phyloP scores from a whole-genome alignment of 192 early-diverging fungal species.

The Cetraspora pellucida region DNA sequence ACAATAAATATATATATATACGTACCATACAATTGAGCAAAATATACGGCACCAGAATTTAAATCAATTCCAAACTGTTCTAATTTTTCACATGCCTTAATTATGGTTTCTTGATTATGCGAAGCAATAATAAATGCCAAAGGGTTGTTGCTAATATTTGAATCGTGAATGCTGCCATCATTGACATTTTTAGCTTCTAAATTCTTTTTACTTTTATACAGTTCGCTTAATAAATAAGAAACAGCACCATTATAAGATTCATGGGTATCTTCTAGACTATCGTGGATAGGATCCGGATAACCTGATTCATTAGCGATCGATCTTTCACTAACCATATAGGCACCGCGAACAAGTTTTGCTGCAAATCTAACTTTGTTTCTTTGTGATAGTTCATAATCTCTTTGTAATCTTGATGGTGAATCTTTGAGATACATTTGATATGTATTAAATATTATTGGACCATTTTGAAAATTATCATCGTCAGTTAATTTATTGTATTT shows the following conservation, averaged over 20 bases:
- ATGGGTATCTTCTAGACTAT: constrained; percentile 80
- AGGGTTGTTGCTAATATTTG: constrained; percentile 42
- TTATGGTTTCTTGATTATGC: constrained; percentile 85
- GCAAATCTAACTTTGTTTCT: constrained; percentile 78
- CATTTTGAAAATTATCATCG: constrained; percentile 18
- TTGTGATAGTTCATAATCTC: constrained; percentile 67
- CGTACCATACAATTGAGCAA: constrained; percentile 85
- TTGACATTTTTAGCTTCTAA: background rate
- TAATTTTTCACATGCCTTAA: constrained; percentile 63
- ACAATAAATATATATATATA: background rate
- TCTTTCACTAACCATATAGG: constrained; percentile 61
- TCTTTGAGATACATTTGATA: constrained; percentile 94
- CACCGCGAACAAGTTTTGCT: constrained; percentile 86
- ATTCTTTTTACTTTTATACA: constrained; percentile 37
- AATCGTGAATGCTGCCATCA: background rate
- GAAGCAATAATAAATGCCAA: constrained; percentile 84
- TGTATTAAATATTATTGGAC: constrained; percentile 88
- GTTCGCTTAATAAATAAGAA: constrained; percentile 64
- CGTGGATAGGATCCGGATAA: constrained; percentile 80
- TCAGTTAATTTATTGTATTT: constrained; percentile 61
- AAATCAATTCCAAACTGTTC: constrained; percentile 57
- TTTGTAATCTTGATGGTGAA: constrained; percentile 59
- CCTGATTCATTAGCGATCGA: constrained; percentile 68
- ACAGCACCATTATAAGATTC: constrained; percentile 79
- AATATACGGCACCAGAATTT: constrained; percentile 68